Evolutionary conservation across 2,329 filamentous ascomycete genomes (phyloP).

Genomic region (Aureobasidium sp.): DNA sequence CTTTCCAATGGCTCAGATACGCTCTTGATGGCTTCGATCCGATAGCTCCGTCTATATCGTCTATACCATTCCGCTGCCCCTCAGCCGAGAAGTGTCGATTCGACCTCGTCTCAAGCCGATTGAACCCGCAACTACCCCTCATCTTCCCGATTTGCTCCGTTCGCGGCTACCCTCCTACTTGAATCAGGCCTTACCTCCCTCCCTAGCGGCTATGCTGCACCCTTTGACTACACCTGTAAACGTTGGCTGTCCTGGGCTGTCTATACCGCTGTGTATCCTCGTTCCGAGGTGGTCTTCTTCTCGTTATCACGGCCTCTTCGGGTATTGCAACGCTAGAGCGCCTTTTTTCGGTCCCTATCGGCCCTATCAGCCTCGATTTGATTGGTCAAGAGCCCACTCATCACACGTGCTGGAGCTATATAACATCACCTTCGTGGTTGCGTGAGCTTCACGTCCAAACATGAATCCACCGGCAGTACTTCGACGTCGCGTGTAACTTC

Average conservation of each 20-base stretch:
- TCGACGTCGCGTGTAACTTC: not conserved
- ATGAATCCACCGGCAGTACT: not conserved
- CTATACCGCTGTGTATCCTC: not conserved
- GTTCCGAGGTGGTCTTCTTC: not conserved
- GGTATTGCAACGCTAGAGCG: not conserved
- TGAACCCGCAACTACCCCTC: no score
- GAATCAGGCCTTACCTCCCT: no score
- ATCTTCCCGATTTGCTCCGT: no score
- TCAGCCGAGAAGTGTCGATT: no score
- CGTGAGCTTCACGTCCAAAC: not conserved
- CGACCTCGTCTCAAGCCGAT: no score
- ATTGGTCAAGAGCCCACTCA: not conserved
- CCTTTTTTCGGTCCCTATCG: not conserved
- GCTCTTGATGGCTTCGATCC: no score
- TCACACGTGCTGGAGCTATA: not conserved
- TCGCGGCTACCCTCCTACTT: no score
- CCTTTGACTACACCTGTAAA: not conserved
- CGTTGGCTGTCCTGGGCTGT: not conserved
- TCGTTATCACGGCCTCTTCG: not conserved
- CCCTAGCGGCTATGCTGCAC: not conserved
- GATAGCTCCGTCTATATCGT: no score
- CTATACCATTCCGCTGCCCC: no score
- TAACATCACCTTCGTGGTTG: not conserved
- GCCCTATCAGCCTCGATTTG: not conserved
- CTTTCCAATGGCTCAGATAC: no score